phyloP scores from a whole-genome alignment of 2,329 filamentous ascomycete genomes.

The Scorias spongiosa region DNA sequence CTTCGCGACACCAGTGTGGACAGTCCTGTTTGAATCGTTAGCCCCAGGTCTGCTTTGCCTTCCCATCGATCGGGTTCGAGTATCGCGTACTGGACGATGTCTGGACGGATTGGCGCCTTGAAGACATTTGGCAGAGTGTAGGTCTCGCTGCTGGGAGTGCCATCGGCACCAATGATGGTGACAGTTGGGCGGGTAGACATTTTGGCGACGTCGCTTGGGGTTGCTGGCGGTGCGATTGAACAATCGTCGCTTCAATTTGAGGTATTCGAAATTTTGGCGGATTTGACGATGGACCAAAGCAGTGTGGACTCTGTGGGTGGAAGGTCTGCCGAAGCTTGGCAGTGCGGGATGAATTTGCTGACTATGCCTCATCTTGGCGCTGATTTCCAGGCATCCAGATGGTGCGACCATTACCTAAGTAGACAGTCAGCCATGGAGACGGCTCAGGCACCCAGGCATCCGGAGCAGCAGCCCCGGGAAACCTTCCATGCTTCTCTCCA shows the following conservation, averaged over 20 bases:
- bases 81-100: conserved; percentile 81
- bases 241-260: not conserved
- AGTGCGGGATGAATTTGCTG: not conserved
- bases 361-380: no score
- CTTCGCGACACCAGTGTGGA: conserved; percentile 99
- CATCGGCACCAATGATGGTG: conserved; percentile 92
- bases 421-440: no score
- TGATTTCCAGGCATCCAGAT: no score
- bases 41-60: not conserved
- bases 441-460: no score
- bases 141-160: conserved; percentile 76
- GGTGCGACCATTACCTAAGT: no score
- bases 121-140: conserved; percentile 94
- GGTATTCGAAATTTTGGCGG: not conserved
- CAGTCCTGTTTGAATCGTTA: conserved; percentile 31
- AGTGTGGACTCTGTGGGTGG: not conserved
- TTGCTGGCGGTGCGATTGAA: conserved; percentile 1
- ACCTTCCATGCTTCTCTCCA: no score
- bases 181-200: conserved; percentile 97
- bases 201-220: conserved; percentile 24
- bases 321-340: not conserved
- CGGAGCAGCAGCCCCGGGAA: no score
- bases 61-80: not conserved
- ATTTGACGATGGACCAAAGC: not conserved
- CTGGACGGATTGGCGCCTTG: conserved; percentile 89